Evolutionary conservation across 2,329 filamentous ascomycete genomes (phyloP), one percentile per base, ranked within the genome.

Genomic region (Ilyonectria destructans): DNA sequence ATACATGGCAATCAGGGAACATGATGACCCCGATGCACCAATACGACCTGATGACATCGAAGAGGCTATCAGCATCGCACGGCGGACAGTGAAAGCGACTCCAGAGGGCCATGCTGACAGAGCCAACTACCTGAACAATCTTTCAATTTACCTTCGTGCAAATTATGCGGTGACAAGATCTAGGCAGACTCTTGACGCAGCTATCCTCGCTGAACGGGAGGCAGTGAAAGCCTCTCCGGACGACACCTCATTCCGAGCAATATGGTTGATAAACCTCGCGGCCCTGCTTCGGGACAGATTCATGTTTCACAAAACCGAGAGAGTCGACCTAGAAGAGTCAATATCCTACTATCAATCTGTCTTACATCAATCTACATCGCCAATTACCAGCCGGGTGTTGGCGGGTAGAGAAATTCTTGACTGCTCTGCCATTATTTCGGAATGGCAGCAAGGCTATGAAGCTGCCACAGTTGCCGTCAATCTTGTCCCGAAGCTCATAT

Each of bases 401-500:
- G 40, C 40, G 3, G 40, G 40, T n/a, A 43, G 40, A 43, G 40
- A 43, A n/a, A 43, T 43, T 3, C 40, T 43, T 6, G 17, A 43
- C 8, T 43, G 17, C 40, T 43, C 40, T 8, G 17, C 37, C 37
- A 17, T 43, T n/a, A 43, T 43, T n/a, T 43, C 40, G 8, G 17
- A 43, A n/a, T 43, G 17, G 40, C 17, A 43, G 17, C 17, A n/a
- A n/a, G 40, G 40, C 5, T 43, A 43, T n/a, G 17, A 43, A n/a
- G 40, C 17, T 43, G 17, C 6, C 3, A n/a, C 17, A n/a, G 15
- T 43, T 43, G 40, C 40, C n/a, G 17, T 43, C 40, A 43, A 43
- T 8, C 40, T 43, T n/a, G n/a, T 43, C 8, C 40, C 40, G 4
- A 43, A 59, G 45, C n/a, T 46, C 12, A 51, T 59, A n/a, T 43